Conservation (phyloP, 257 asterid species). For the Solanum sparsipilum region DNA sequence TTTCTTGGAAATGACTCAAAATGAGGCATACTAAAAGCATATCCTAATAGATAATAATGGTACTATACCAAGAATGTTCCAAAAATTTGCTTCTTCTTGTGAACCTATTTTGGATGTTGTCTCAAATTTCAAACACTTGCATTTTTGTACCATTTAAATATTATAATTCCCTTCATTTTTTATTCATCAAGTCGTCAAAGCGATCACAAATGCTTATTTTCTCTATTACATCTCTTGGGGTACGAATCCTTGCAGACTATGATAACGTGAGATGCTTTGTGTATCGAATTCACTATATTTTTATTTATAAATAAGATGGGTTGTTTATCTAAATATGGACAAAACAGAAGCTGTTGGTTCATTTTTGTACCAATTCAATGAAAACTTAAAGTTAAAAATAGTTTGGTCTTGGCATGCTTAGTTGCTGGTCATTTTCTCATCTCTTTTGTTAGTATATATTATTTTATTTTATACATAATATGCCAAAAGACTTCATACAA, state of each 20-base stretch:
- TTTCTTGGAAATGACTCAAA: neutral
- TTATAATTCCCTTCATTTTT: neutral
- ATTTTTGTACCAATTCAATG: neutral
- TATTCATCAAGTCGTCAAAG: neutral
- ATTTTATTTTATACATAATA: neutral
- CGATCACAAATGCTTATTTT: neutral
- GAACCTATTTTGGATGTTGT: neutral
- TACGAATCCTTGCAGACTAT: rapidly evolving
- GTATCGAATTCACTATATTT: rapidly evolving
- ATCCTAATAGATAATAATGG: neutral
- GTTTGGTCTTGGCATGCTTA: neutral
- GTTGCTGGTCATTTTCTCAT: neutral
- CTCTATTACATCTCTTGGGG: neutral
- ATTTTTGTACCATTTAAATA: neutral
- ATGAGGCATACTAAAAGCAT: neutral
- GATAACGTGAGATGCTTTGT: neutral
- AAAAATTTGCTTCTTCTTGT: neutral
- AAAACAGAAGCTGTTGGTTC: neutral
- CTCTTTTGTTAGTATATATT: neutral
- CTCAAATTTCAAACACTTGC: neutral
- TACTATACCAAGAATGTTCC: neutral
- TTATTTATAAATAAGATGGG: neutral
- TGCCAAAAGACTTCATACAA: neutral
- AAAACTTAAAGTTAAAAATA: neutral
- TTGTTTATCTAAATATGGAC: neutral